Evolutionary conservation across 805 yeast genomes (phyloP), one percentile per base, ranked within the genome.

Genomic region (Grigorovia jiainica): DNA sequence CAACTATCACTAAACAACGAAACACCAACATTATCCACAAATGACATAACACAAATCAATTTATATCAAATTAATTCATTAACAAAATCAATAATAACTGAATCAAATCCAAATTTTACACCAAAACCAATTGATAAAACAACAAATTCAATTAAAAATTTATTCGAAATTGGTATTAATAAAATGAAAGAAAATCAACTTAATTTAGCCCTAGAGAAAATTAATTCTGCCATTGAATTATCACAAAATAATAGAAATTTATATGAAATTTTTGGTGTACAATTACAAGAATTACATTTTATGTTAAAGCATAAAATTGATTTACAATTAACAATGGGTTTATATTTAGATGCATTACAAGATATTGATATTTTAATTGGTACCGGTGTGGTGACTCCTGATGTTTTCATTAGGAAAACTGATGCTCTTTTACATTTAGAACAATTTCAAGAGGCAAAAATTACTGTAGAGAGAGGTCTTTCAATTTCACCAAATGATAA

Each of bases 261-360:
- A 55, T 82, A 80, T 65, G 92, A 83, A 55, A 68, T 82, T 5
- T 83, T 83, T 58, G 87, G 77, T 47, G 71, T 81, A 13, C 81
- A 84, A 21, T 58, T 82, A 39, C 83, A 78, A 57, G 92, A 83
- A 57, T 60, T 81, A 39, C 70, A 76, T 34, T 71, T 78, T 50
- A 75, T 82, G 55, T 61, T 83, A 41, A 78, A 79, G 69, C 78
- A 83, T 39, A 70, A 89, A 47, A 73, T 85, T 20, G 94, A 83
- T 54, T 78, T 87, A 0, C 69, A 75, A 49, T 64, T 82, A 54
- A 68, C 78, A 57, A 63, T 68, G 40, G 70, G 73, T 33, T 67
- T 76, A 41, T 76, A 68, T 56, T 49, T 76, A 36, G 75, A 73
- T 43, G 89, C 87, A 0, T 72, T 65, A 54, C 75, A 77, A 49